Evolutionary conservation across 129 eudicot genomes (phyloP).

Genomic region (Scalesia atractyloides): DNA sequence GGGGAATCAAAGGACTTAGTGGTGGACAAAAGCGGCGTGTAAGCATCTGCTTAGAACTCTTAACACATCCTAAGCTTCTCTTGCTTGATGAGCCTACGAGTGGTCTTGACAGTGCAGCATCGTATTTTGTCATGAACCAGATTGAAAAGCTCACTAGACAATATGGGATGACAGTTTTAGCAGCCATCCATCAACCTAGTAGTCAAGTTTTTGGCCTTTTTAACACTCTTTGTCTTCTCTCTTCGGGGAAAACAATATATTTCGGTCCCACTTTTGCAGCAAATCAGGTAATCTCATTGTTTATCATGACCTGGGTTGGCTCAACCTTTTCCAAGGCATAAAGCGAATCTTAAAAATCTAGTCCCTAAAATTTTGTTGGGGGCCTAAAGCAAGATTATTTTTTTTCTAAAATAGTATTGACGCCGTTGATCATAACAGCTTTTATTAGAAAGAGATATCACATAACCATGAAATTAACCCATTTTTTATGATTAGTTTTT

Average conservation of each 20-base stretch:
- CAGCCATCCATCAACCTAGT: slow-evolving; percentile 69
- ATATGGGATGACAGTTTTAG: slow-evolving; percentile 57
- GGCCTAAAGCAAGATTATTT: no score
- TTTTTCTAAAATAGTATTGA: no score
- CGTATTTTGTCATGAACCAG: slow-evolving; percentile 61
- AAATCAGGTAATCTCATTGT: slow-evolving; percentile 46
- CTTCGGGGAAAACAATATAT: slow-evolving; percentile 49
- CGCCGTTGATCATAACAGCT: not conserved
- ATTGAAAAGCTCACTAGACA: slow-evolving; percentile 49
- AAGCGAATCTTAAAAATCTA: no score
- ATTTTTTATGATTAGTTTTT: slow-evolving; percentile 48
- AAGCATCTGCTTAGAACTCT: slow-evolving; percentile 65
- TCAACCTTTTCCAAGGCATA: no score
- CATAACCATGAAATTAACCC: slow-evolving; percentile 1
- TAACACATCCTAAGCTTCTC: slow-evolving; percentile 59
- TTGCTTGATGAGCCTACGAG: slow-evolving; percentile 85
- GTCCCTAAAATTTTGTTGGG: no score
- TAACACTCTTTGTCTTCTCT: slow-evolving; percentile 54
- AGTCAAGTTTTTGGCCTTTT: slow-evolving; percentile 58
- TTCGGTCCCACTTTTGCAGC: slow-evolving; percentile 55
- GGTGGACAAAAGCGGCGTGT: slow-evolving; percentile 72
- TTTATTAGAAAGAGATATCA: not conserved
- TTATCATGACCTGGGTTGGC: no score
- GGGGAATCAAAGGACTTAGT: slow-evolving; percentile 67
- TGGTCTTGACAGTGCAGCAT: slow-evolving; percentile 79